phyloP scores from a whole-genome alignment of 1,139 yeast genomes.

The Yarrowia galli region DNA sequence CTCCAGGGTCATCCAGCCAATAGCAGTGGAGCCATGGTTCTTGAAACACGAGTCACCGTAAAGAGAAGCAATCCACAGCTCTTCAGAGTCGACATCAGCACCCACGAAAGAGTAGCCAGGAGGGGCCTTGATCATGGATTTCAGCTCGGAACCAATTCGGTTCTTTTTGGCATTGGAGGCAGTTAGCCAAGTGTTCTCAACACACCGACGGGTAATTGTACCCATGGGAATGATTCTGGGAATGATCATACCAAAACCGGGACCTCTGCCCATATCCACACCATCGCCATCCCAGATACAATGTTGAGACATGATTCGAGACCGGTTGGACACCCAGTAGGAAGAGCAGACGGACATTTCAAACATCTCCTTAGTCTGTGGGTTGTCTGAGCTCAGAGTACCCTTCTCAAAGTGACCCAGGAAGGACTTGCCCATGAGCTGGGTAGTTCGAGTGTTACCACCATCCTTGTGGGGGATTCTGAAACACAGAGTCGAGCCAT shows the following conservation, averaged over 20 bases:
- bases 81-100: conserved; percentile 97
- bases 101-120: conserved; percentile 91
- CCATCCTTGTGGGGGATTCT: conserved; percentile 95
- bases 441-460: conserved; percentile 72
- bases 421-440: conserved; percentile 81
- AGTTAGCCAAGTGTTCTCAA: conserved; percentile 96
- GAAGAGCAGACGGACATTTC: conserved; percentile 79
- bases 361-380: conserved; percentile 78
- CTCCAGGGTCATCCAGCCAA: conserved; percentile 99
- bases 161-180: conserved; percentile 90
- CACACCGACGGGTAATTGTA: conserved; percentile 93
- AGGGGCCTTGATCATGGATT: conserved; percentile 87
- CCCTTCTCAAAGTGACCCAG: conserved; percentile 76
- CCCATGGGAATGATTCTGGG: conserved; percentile 94
- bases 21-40: conserved; percentile 93
- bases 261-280: conserved; percentile 40
- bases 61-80: conserved; percentile 95
- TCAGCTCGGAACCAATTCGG: conserved; percentile 91
- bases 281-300: conserved; percentile 62
- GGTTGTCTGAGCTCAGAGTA: conserved; percentile 71
- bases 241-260: conserved; percentile 72
- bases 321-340: conserved; percentile 93
- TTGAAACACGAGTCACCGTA: conserved; percentile 91
- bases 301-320: conserved; percentile 82
- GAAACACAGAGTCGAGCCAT: conserved; percentile 52